Evolutionary conservation across 1,284 basidiomycete species (phyloP), one percentile per base, ranked within the genome.

Genomic region (Stereum hirsutum): DNA sequence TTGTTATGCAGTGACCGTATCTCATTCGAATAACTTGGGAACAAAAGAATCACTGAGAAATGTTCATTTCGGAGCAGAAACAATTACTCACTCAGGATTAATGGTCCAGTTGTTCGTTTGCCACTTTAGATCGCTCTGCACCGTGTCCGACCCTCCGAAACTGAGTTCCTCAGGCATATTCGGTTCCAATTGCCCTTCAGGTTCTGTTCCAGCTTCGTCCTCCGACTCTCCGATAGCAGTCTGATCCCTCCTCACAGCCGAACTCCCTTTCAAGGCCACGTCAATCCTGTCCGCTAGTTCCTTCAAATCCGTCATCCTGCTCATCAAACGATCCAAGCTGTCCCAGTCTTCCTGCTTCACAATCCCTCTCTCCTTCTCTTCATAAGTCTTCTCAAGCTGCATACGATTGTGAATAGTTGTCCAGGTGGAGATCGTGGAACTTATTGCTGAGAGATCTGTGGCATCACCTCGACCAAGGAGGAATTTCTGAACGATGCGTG

Each of bases 401-500:
- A 85, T 61, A 26, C 72, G 66, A 28, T 59, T 56, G 49, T 62
- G 61, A 42, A 89, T 70, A 10, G 57, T 55, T 12, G 59, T 49
- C 84, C 85, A 89, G 14, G 66, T 61, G 7, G 61, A 63, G 43
- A 89, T 76, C 3, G 81, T 79, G 24, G 66, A 66, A 47, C 73
- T 74, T 35, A 92, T 70, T 2, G 77, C 65, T 12, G 76, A 59
- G 14, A 92, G 64, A 55, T 92, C 90, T 43, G 63, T 66, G 10
- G 75, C 64, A 47, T 79, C 77, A 14, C 89, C 89, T 46, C 80
- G 72, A 5, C 81, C 72, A 3, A 86, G 69, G 7, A 83, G 63
- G 55, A 95, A 85, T 44, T 77, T 79, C 57, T 96, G 92, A 10
- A 89, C 70, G 43, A 90, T 75, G 12, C 92, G 81, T 39, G 77